Evolutionary conservation across 2,329 filamentous ascomycete genomes (phyloP).

Genomic region (Pyrenochaeta sp.): DNA sequence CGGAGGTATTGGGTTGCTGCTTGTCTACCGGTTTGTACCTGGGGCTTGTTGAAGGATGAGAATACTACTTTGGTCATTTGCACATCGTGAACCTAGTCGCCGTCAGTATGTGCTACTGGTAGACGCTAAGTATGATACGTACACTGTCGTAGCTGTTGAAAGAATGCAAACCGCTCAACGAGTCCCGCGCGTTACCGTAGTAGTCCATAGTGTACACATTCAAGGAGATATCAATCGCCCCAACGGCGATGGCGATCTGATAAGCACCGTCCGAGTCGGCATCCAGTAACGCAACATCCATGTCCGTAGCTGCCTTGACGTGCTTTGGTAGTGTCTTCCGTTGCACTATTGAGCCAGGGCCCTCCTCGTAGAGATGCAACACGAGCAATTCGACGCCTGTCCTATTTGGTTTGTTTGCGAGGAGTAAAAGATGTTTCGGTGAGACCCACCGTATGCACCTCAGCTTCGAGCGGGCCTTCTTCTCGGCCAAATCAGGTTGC

Average conservation of each 20-base stretch:
- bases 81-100: constrained; percentile 55
- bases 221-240: constrained; percentile 81
- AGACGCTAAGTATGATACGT: constrained; percentile 26
- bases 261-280: constrained; percentile 67
- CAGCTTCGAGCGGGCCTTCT: constrained; percentile 59
- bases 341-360: constrained; percentile 58
- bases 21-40: constrained; percentile 29
- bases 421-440: constrained; percentile 61
- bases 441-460: constrained; percentile 65
- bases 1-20: constrained; percentile 69
- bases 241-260: constrained; percentile 83
- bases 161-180: constrained; percentile 57
- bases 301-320: constrained; percentile 77
- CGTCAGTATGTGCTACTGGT: constrained; percentile 10
- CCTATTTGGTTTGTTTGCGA: constrained; percentile 64
- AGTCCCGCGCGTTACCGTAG: constrained; percentile 56
- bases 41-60: constrained; percentile 55
- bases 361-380: constrained; percentile 67
- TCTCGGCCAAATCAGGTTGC: constrained; percentile 44
- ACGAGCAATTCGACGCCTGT: constrained; percentile 65
- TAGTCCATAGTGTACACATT: constrained; percentile 81
- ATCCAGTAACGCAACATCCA: constrained; percentile 77
- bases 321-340: constrained; percentile 69
- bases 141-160: constrained; percentile 64
- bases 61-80: constrained; percentile 65